Evolutionary conservation across 1,284 basidiomycete genomes (phyloP), one percentile per base, ranked within the genome.

Genomic region (Apiotrichum akiyoshidainum): DNA sequence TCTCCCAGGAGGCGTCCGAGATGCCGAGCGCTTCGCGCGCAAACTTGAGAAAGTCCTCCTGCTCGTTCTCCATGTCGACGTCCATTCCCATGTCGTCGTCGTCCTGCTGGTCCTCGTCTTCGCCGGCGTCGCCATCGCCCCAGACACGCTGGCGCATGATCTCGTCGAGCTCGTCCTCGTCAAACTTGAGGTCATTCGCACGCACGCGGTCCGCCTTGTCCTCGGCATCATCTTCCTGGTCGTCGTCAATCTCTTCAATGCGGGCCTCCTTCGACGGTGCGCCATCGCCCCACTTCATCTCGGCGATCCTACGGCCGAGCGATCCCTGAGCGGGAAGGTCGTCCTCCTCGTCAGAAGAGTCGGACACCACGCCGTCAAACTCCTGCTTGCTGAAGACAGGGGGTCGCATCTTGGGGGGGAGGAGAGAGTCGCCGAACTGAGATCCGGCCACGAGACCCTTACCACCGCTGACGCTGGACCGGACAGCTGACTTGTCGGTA

Each of bases 21-120:
- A 97, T 88, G 0, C 93, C 93, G 44, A 97, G 79, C 9, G 89
- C 86, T 68, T 95, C 88, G 49, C 90, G 84, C 13, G 93, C 89
- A 76, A 97, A 97, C 74, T 90, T 88, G 46, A 97, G 79, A 66
- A 96, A 97, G 65, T 95, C 93, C 62, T 89, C 90, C 74, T 90
- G 84, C 76, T 97, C 93, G 66, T 89, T 86, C 2, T 81, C 83
- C 89, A 93, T 92, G 67, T 93, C 88, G 44, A 92, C 83, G 67
- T 93, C 88, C 64, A 90, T 88, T 48, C 89, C 90, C 10, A 80
- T 81, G 16, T 85, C 85, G 37, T 83, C 83, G 12, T 83, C 83
- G 22, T 82, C 69, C 9, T 51, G 54, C 14, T 52, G 60, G 5
- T 52, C 55, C 65, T 59, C 69, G 19, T 56, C 33, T 35, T 60